These are phyloP conservation scores for Cladosporium sp. DNA, from an alignment of 2,329 filamentous ascomycete genomes.

Conservation along the genomic window DNA sequence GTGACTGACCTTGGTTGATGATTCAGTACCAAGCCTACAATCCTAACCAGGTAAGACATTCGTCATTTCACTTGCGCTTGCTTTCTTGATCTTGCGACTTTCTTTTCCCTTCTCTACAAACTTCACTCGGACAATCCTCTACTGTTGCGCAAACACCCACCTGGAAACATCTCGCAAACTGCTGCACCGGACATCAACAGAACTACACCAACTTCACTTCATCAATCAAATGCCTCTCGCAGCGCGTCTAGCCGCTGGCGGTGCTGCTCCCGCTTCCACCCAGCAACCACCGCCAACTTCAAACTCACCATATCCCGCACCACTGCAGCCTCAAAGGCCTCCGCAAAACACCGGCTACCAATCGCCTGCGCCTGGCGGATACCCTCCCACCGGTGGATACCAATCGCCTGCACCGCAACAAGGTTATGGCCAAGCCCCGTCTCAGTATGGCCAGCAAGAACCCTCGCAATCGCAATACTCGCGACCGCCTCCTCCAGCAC, in stretches of 20 bases:
- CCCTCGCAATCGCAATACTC: slow-evolving; percentile 23
- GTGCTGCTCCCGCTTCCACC: slow-evolving; percentile 30
- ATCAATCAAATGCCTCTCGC: slow-evolving; percentile 25
- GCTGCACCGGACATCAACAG: neutral
- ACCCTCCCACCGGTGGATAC: slow-evolving; percentile 17
- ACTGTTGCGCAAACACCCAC: slow-evolving; percentile 16
- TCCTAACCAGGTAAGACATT: slow-evolving; percentile 22
- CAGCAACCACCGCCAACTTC: slow-evolving; percentile 22
- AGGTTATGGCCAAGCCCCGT: slow-evolving; percentile 11
- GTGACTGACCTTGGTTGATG: slow-evolving; percentile 14
- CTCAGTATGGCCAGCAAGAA: slow-evolving; percentile 19
- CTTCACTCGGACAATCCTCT: neutral
- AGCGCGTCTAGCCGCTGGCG: slow-evolving; percentile 25
- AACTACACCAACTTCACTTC: neutral
- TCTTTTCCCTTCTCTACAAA: slow-evolving; percentile 11
- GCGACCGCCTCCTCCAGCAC: slow-evolving; percentile 26
- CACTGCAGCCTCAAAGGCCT: slow-evolving; percentile 25
- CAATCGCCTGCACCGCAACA: slow-evolving; percentile 17
- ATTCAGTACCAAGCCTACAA: slow-evolving; percentile 53
- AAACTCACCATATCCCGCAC: slow-evolving; percentile 39
- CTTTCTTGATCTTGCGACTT: slow-evolving; percentile 2
- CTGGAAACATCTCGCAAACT: slow-evolving; percentile 7
- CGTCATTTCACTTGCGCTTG: neutral
- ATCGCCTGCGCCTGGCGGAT: slow-evolving; percentile 27
- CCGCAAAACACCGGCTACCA: slow-evolving; percentile 23